Percentiles rank a stretch among this genome's conserved stretches.
Evolutionary conservation across 805 yeast genomes (phyloP).

Genomic region (Nakazawaea anatomiae): DNA sequence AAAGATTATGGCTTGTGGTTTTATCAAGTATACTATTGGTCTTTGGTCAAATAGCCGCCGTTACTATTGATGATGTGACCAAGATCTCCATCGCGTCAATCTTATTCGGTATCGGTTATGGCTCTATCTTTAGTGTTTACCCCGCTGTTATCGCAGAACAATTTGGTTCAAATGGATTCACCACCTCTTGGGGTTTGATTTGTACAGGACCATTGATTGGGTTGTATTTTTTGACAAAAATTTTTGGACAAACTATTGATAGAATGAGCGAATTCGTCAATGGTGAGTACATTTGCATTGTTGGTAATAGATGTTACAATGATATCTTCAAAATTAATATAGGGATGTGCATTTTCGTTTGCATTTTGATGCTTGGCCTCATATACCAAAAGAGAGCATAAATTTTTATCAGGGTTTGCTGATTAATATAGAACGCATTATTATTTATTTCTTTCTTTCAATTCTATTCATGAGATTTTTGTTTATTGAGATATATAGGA

Average conservation of each 20-base stretch:
- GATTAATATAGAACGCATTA: no score
- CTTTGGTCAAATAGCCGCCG: conserved; percentile 12
- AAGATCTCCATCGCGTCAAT: conserved; percentile 45
- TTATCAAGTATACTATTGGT: conserved; percentile 30
- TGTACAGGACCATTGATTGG: conserved; percentile 65
- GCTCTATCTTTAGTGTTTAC: conserved; percentile 64
- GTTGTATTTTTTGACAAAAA: conserved; percentile 46
- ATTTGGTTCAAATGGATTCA: conserved; percentile 62
- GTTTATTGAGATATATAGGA: no score
- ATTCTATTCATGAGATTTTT: not conserved
- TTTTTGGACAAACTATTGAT: conserved; percentile 53
- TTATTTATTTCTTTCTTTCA: not conserved
- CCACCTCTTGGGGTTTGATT: conserved; percentile 71
- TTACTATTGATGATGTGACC: conserved; percentile 28
- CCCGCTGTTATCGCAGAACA: conserved; percentile 73
- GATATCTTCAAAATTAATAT: conserved; percentile 37
- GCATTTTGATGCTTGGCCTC: conserved; percentile 16
- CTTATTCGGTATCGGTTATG: conserved; percentile 61
- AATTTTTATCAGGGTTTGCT: not conserved
- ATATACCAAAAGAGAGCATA: conserved; percentile 12
- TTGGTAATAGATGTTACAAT: conserved; percentile 43
- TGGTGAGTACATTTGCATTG: conserved; percentile 32
- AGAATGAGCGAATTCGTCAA: conserved; percentile 31
- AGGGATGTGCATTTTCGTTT: conserved; percentile 25
- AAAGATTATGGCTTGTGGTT: conserved; percentile 61